phyloP scores from a whole-genome alignment of 2,329 filamentous ascomycete genomes.

The Cladosporium sp. region DNA sequence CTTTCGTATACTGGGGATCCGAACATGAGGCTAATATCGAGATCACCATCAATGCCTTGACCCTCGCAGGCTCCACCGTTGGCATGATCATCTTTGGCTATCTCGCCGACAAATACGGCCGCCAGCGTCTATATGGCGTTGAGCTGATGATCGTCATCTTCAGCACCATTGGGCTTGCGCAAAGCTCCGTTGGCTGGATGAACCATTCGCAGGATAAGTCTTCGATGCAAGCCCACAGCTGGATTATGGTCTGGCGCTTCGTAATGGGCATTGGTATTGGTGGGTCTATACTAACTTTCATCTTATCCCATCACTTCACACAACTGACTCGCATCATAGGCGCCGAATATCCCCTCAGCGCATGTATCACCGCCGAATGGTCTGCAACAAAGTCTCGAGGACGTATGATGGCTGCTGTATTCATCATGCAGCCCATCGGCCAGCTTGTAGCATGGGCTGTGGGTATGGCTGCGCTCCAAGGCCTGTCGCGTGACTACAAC shows the following conservation, averaged over 20 bases:
- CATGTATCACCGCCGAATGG: conserved; percentile 45
- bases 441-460: conserved; percentile 38
- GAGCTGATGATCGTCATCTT: conserved; percentile 46
- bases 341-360: conserved; percentile 39
- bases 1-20: conserved; percentile 42
- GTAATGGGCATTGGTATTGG: conserved; percentile 46
- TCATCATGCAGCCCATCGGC: conserved; percentile 47
- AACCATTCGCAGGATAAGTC: conserved; percentile 19
- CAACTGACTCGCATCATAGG: neutral
- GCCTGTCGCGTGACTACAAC: conserved; percentile 29
- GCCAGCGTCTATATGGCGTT: conserved; percentile 44
- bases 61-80: conserved; percentile 43
- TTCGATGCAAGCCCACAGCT: conserved; percentile 29
- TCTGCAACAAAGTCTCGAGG: conserved; percentile 41
- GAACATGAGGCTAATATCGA: conserved; percentile 30
- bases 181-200: conserved; percentile 37
- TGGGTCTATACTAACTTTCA: conserved; percentile 26
- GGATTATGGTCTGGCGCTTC: conserved; percentile 45
- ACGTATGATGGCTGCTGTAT: conserved; percentile 46
- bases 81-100: conserved; percentile 44
- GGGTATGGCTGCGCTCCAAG: conserved; percentile 25
- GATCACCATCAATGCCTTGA: conserved; percentile 43
- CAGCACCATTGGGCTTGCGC: conserved; percentile 42
- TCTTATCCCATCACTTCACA: neutral
- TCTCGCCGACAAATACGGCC: conserved; percentile 41